phyloP scores from a whole-genome alignment of 345 rosid genomes.

The Acer negundo region DNA sequence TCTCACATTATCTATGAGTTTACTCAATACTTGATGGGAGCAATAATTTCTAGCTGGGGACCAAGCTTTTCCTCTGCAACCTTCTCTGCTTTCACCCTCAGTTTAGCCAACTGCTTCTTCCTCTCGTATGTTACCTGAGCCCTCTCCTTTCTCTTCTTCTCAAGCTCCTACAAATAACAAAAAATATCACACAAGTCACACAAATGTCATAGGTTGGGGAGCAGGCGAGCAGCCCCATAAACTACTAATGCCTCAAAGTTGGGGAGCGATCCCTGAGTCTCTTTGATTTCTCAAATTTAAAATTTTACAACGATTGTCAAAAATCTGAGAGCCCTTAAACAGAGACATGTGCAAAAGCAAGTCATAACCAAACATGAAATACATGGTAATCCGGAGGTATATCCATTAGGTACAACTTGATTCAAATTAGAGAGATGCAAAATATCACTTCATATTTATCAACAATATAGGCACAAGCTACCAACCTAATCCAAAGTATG shows the following conservation, averaged over 20 bases:
- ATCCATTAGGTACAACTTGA: neutral
- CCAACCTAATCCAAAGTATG: neutral
- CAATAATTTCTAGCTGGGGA: conserved; percentile 60
- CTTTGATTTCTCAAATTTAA: neutral
- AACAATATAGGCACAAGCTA: neutral
- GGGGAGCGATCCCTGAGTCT: neutral
- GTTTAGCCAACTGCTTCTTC: conserved; percentile 76
- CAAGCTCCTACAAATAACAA: conserved; percentile 55
- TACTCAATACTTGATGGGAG: conserved; percentile 64
- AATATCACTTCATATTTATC: neutral
- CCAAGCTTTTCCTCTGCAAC: conserved; percentile 81
- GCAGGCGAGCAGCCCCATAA: neutral
- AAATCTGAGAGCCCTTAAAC: too few relatives aligned
- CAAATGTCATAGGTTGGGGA: too few relatives aligned
- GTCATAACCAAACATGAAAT: neutral
- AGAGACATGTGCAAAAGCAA: neutral
- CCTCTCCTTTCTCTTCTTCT: conserved; percentile 83
- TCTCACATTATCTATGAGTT: neutral
- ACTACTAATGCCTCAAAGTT: neutral
- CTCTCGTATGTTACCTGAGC: conserved; percentile 63
- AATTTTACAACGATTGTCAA: too few relatives aligned
- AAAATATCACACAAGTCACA: too few relatives aligned
- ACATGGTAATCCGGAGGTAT: neutral
- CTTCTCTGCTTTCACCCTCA: conserved; percentile 78
- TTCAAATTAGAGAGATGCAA: neutral